A percentile compares a stretch with the other conserved stretches of the same genome.
Evolutionary conservation across 73 alveolate genomes (phyloP).

Genomic region (Paramecium octaurelia): DNA sequence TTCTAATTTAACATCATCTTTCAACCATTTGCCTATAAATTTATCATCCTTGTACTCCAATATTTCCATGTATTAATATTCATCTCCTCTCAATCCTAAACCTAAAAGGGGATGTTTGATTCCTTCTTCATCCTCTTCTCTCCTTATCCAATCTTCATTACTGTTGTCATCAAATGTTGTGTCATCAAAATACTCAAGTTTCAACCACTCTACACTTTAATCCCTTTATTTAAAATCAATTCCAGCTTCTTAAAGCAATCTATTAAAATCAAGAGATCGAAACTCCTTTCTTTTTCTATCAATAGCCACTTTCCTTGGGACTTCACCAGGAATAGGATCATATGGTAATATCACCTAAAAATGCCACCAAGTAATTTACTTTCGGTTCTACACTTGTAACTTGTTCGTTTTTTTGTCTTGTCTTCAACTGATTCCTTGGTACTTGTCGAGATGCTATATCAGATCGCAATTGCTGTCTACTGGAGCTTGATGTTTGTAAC

Average conservation of each 20-base stretch:
- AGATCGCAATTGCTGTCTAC: slow-evolving; percentile 15
- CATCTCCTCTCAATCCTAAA: slow-evolving; percentile 71
- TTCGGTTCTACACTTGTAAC: slow-evolving; percentile 56
- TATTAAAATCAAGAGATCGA: slow-evolving; percentile 90
- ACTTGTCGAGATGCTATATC: slow-evolving; percentile 36
- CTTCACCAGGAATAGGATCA: slow-evolving; percentile 94
- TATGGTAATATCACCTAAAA: slow-evolving; percentile 72
- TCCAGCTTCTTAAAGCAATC: slow-evolving; percentile 69
- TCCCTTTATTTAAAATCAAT: slow-evolving; percentile 82
- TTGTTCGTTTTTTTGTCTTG: slow-evolving; percentile 19
- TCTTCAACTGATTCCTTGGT: slow-evolving; percentile 22
- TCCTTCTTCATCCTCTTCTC: slow-evolving; percentile 84
- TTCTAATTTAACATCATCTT: slow-evolving; percentile 60
- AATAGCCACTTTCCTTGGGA: slow-evolving; percentile 96
- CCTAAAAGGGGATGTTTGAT: slow-evolving; percentile 88
- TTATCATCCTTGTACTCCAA: not conserved
- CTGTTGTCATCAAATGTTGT: slow-evolving; percentile 97
- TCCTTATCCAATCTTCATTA: slow-evolving; percentile 95
- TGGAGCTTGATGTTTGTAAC: slow-evolving; percentile 49
- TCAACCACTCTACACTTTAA: slow-evolving; percentile 95
- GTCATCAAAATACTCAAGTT: slow-evolving; percentile 98
- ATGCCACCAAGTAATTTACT: not conserved
- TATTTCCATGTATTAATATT: not conserved
- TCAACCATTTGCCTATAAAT: slow-evolving; percentile 68
- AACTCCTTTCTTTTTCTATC: slow-evolving; percentile 96